These are phyloP conservation scores for Phytophthora sojae DNA, from an alignment of 352 stramenopile species.

Conservation along the genomic window DNA sequence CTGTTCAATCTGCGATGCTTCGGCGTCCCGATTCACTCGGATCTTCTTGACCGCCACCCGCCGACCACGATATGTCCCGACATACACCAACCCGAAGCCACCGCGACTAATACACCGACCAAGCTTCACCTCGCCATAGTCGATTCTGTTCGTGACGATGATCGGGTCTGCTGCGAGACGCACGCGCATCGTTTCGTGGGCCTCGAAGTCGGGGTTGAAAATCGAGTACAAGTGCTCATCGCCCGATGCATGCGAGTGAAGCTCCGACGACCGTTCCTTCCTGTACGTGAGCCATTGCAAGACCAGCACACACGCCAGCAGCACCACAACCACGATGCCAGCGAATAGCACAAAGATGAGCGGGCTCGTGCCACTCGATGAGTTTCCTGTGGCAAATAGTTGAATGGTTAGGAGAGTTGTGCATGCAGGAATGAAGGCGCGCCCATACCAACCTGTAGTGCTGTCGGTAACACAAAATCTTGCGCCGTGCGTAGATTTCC, in stretches of 20 bases:
- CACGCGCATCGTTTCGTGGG: constrained; percentile 41
- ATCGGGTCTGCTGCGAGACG: constrained; percentile 46
- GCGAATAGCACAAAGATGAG: constrained; percentile 35
- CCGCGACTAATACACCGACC: constrained; percentile 44
- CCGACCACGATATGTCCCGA: constrained; percentile 37
- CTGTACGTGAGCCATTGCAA: constrained; percentile 33
- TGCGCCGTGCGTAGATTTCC: constrained; percentile 29
- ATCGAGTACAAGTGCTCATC: constrained; percentile 29
- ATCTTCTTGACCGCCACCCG: constrained; percentile 59
- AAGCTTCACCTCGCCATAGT: constrained; percentile 51
- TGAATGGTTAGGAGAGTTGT: background rate
- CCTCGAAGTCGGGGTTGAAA: constrained; percentile 29
- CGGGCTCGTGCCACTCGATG: constrained; percentile 16
- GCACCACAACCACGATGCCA: constrained; percentile 31
- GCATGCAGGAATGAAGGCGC: background rate
- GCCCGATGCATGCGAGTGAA: constrained; percentile 9
- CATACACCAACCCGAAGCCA: constrained; percentile 56
- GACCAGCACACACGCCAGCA: constrained; percentile 32
- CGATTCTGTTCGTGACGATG: constrained; percentile 48
- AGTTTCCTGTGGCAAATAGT: background rate
- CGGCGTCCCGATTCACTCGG: constrained; percentile 24
- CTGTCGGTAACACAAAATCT: constrained; percentile 39
- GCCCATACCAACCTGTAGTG: constrained; percentile 22
- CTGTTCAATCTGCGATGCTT: constrained; percentile 37
- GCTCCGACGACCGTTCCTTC: constrained; percentile 26